Base-by-base conservation (phyloP, 192 early-diverging fungal genomes). In the Lunasporangiospora selenospora region DNA sequence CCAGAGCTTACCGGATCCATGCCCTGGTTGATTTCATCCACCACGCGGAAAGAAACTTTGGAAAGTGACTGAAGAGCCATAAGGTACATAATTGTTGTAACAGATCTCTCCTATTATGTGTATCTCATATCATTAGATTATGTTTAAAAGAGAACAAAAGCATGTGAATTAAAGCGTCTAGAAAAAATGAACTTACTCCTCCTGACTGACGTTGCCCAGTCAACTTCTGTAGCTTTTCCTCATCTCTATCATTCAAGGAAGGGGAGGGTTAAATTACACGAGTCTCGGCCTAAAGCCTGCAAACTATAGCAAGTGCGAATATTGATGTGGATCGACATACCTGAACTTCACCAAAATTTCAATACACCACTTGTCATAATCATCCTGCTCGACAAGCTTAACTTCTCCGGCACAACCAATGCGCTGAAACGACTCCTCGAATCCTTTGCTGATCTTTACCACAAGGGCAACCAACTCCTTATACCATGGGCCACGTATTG, bases 21-120 rank as follows among this genome's bases (percentile, higher is more conserved):
- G 46, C 98, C 98, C 71, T 99, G 98, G 71, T 99, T 99, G 58
- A 99, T 99, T 77, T 99, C 98, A 81, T 99, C 98, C 12, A 99
- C 98, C 0, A 98, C 93, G 48, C 98, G 89, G 88, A 99, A 99
- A 16, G 98, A 96, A 9, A 93, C 85, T 46, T 81, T 84, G 6
- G 95, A 90, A 33, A 98, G 76, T 12, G 78, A 67, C 84, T 99
- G 98, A 50, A 99, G 84, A 15, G 98, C 82, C 87, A 97, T 95
- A 51, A 99, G 75, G 63, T 98, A 99, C 59, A 97, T 77, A 45
- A 98, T 98, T 1, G 98, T 99, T 4, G 94, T 92, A 21, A 99
- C 97, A 1, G 95, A 88, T 10, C 96, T 88, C 64, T 99, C 97
- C 86, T 89, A 70, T 7, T 41, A 30, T 62, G 5, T 18, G 15